Evolutionary conservation across 2,329 filamentous ascomycete species (phyloP).

Genomic region (Exserohilum rostratum): DNA sequence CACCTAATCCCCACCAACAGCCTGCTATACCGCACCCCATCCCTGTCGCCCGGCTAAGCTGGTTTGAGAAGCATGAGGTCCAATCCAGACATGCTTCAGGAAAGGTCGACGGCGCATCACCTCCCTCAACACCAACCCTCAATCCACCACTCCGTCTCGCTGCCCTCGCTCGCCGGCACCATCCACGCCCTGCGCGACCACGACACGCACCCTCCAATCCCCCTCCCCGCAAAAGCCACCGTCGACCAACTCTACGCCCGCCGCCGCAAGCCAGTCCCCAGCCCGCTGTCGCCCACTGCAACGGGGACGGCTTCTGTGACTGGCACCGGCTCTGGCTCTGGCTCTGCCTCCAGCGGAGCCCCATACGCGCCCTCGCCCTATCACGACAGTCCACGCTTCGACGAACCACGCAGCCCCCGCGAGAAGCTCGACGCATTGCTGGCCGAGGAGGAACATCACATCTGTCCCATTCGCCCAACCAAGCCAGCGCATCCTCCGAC

Average conservation of each 20-base stretch:
- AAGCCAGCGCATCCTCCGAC: slow-evolving; percentile 16
- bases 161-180: slow-evolving; percentile 39
- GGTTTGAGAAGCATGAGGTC: slow-evolving; percentile 38
- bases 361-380: slow-evolving; percentile 26
- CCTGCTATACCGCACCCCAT: slow-evolving; percentile 19
- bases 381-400: slow-evolving; percentile 42
- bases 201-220: slow-evolving; percentile 30
- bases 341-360: slow-evolving; percentile 18
- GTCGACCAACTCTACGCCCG: slow-evolving; percentile 22
- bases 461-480: slow-evolving; percentile 21
- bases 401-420: slow-evolving; percentile 46
- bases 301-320: neutral
- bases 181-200: slow-evolving; percentile 39
- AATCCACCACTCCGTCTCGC: slow-evolving; percentile 13
- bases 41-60: slow-evolving; percentile 35
- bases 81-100: slow-evolving; percentile 39
- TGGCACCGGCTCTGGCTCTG: neutral
- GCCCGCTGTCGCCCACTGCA: slow-evolving; percentile 33
- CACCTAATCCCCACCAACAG: slow-evolving; percentile 15
- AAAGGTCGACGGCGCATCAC: slow-evolving; percentile 13
- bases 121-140: slow-evolving; percentile 18
- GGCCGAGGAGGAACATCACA: slow-evolving; percentile 38
- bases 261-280: slow-evolving; percentile 35
- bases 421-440: slow-evolving; percentile 49
- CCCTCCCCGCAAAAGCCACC: slow-evolving; percentile 17